phyloP scores from a whole-genome alignment of 1,284 basidiomycete genomes.

The Tylopilus orsonianus region DNA sequence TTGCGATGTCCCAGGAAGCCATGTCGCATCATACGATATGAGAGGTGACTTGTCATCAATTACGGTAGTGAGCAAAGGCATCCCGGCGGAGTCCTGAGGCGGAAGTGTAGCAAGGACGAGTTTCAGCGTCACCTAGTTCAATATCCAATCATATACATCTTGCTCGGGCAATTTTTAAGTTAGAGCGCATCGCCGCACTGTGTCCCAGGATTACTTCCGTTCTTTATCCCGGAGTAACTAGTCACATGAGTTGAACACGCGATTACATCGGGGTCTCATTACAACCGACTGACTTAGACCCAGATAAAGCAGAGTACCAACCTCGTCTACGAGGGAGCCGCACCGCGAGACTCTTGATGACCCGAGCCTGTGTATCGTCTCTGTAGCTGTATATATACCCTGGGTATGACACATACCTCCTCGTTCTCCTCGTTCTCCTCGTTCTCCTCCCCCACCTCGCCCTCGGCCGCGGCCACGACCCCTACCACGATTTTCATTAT shows the following conservation, averaged over 20 bases:
- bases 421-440: constrained; percentile 32
- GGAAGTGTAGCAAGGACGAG: not conserved
- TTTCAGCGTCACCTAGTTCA: not conserved
- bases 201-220: constrained; percentile 8
- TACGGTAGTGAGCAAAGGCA: constrained; percentile 26
- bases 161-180: no score
- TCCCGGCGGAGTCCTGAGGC: constrained; percentile 3
- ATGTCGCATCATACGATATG: constrained; percentile 28
- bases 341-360: constrained; percentile 25
- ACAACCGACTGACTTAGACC: not conserved
- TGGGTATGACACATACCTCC: constrained; percentile 23
- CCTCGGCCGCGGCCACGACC: constrained; percentile 47
- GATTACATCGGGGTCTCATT: constrained; percentile 5
- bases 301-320: constrained; percentile 2
- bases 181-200: no score
- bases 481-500: constrained; percentile 40
- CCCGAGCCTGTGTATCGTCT: constrained; percentile 15
- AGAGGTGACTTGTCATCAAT: constrained; percentile 34
- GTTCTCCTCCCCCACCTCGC: constrained; percentile 37
- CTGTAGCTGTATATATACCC: not conserved
- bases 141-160: not conserved
- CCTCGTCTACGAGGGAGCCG: constrained; percentile 18
- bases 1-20: constrained; percentile 25
- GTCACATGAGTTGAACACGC: constrained; percentile 9
- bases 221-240: not conserved